Evolutionary conservation across 495 filamentous ascomycete species (phyloP).

Genomic region (Penicillium ochrochloron): DNA sequence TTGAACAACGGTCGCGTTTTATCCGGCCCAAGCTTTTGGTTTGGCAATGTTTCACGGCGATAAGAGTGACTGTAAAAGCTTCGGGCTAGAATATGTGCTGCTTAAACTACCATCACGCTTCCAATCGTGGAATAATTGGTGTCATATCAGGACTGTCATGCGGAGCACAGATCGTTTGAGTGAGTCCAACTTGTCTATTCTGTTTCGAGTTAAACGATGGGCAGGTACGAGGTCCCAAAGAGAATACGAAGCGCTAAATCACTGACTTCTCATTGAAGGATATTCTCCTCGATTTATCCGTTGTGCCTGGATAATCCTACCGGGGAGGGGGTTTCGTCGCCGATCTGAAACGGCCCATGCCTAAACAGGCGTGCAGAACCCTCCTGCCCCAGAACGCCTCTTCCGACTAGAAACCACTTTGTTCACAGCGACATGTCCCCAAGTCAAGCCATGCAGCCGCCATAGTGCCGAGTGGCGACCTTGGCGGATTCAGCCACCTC

Average conservation of each 20-base stretch:
- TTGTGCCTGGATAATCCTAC: conserved; percentile 12
- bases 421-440: conserved; percentile 9
- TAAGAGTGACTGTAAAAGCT: not conserved
- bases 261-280: conserved; percentile 26
- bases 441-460: conserved; percentile 15
- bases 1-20: conserved; percentile 1
- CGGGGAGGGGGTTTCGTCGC: conserved; percentile 18
- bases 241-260: conserved; percentile 1
- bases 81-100: not conserved
- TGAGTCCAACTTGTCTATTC: not conserved
- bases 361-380: conserved; percentile 21
- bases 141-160: not conserved
- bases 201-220: conserved; percentile 14
- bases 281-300: conserved; percentile 13
- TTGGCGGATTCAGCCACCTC: conserved; percentile 17
- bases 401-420: not conserved
- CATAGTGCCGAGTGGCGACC: conserved; percentile 13
- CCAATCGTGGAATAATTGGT: not conserved
- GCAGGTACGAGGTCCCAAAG: not conserved
- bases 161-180: not conserved
- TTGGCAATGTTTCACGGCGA: not conserved
- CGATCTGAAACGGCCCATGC: conserved; percentile 31
- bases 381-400: conserved; percentile 18
- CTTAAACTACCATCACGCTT: not conserved
- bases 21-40: not conserved